Evolutionary conservation across 164 flowering plant species (phyloP).

Genomic region (Malania oleifera): DNA sequence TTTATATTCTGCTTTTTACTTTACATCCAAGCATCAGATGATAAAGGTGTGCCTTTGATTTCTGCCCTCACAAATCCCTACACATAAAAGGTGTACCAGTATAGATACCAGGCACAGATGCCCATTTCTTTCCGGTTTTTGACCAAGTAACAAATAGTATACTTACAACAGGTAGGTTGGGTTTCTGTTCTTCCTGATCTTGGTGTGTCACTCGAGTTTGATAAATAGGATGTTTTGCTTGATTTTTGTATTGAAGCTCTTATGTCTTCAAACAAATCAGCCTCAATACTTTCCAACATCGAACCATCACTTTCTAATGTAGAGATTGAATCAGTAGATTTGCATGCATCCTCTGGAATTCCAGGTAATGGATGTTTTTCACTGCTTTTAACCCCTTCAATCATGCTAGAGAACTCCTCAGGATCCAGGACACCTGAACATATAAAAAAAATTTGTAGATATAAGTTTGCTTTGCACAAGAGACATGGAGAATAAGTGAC

Average conservation of each 20-base stretch:
- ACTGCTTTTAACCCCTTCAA: conserved; percentile 41
- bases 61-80: too few relatives aligned
- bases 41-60: too few relatives aligned
- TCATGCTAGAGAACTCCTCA: conserved; percentile 79
- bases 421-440: conserved; percentile 77
- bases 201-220: conserved; percentile 20
- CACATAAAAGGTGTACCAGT: too few relatives aligned
- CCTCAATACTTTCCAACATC: conserved; percentile 59
- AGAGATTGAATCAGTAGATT: conserved; percentile 66
- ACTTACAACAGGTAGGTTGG: conserved; percentile 36
- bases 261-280: conserved; percentile 67
- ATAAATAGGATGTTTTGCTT: conserved; percentile 22
- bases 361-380: conserved; percentile 41
- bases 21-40: too few relatives aligned
- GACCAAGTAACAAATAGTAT: neutral
- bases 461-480: neutral
- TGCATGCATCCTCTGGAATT: conserved; percentile 68
- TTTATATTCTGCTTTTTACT: too few relatives aligned
- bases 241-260: conserved; percentile 80
- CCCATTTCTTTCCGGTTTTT: neutral
- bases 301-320: conserved; percentile 66
- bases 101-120: neutral
- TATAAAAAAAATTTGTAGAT: neutral
- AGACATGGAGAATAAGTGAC: neutral
- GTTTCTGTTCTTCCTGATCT: conserved; percentile 14